These are phyloP conservation scores for Favolaschia claudopus DNA, from an alignment of 768 basidiomycete genomes.

Conservation along the genomic window DNA sequence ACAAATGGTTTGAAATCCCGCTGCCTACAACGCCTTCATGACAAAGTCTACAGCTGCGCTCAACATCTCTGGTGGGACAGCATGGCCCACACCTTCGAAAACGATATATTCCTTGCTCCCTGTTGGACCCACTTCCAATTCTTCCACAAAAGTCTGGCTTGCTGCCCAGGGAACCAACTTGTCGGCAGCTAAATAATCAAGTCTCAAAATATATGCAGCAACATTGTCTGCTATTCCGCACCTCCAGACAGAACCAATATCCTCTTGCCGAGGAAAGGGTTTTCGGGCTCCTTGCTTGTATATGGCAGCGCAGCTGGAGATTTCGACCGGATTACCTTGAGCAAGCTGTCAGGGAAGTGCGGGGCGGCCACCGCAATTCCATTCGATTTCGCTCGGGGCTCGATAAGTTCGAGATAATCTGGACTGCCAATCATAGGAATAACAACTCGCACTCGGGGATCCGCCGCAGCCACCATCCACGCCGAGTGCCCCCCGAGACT, in stretches of 20 bases:
- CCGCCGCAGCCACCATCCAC: slow-evolving; percentile 67
- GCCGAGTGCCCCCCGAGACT: slow-evolving; percentile 88
- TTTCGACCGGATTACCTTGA: slow-evolving; percentile 50
- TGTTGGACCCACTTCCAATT: slow-evolving; percentile 55
- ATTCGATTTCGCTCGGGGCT: slow-evolving; percentile 56
- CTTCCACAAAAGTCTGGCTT: slow-evolving; percentile 62
- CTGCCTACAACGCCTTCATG: slow-evolving; percentile 22
- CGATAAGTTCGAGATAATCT: slow-evolving; percentile 66
- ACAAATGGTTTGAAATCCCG: too few species aligned
- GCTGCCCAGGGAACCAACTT: slow-evolving; percentile 70
- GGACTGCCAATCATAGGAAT: slow-evolving; percentile 76
- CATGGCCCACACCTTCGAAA: slow-evolving; percentile 66
- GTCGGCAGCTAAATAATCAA: too few species aligned
- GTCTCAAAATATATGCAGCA: too few species aligned
- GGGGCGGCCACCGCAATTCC: slow-evolving; percentile 57
- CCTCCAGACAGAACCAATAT: slow-evolving; percentile 76
- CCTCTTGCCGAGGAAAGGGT: slow-evolving; percentile 76
- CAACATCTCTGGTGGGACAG: slow-evolving; percentile 68
- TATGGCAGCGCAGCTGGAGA: slow-evolving; percentile 58
- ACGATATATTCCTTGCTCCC: slow-evolving; percentile 67
- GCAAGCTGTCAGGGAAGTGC: slow-evolving; percentile 62
- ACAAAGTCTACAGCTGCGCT: slow-evolving; percentile 50
- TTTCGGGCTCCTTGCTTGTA: slow-evolving; percentile 43
- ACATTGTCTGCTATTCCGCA: too few species aligned
- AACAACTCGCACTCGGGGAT: slow-evolving; percentile 10